Evolutionary conservation across 768 basidiomycete species (phyloP).

Genomic region (Suillus spraguei): DNA sequence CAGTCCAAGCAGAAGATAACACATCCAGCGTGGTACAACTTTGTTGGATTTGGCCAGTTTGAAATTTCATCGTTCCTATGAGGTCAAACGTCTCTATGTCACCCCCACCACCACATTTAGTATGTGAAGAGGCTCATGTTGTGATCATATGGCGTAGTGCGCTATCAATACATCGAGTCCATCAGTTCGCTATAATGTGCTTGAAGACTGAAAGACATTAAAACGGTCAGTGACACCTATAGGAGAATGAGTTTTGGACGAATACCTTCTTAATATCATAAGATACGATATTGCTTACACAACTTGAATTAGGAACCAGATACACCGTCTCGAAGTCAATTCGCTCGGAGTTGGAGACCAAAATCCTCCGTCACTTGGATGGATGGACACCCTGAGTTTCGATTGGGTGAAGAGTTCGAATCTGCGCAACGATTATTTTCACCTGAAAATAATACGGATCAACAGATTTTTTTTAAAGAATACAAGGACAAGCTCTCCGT

Average conservation of each 20-base stretch:
- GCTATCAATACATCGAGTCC: not conserved
- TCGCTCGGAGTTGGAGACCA: not conserved
- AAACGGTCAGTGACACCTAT: not conserved
- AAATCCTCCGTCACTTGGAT: not conserved
- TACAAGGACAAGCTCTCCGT: slow-evolving; percentile 6
- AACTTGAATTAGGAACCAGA: not conserved
- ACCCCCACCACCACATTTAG: not conserved
- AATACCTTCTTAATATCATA: not conserved
- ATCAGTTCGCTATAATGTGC: not conserved
- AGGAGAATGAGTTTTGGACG: not conserved
- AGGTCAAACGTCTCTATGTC: not conserved
- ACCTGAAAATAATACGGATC: slow-evolving; percentile 1
- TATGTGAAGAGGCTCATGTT: not conserved
- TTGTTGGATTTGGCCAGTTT: not conserved
- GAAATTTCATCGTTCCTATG: not conserved
- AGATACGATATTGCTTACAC: not conserved
- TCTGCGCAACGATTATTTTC: not conserved
- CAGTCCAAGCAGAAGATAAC: not conserved
- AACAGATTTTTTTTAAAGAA: not conserved
- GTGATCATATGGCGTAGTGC: not conserved
- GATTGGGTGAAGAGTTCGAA: not conserved
- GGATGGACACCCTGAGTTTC: not conserved
- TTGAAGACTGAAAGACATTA: not conserved
- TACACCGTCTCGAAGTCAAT: not conserved
- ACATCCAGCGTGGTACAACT: not conserved